Base-by-base conservation (phyloP, 1,284 basidiomycete species). In the Earliella scabrosa region DNA sequence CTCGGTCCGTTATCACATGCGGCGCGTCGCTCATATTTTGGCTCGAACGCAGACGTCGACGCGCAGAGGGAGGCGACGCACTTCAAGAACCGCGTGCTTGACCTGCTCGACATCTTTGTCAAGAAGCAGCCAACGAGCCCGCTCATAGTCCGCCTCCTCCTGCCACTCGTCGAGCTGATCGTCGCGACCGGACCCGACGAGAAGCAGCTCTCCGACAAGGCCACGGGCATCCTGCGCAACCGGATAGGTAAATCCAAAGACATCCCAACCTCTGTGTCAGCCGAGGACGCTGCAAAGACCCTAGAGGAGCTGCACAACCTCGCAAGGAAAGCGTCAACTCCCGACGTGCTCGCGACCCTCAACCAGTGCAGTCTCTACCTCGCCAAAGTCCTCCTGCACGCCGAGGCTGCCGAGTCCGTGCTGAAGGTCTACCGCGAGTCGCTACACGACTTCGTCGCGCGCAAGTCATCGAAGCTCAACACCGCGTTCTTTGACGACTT, bases 71-170 rank as follows among this genome's bases (percentile, higher is more conserved):
- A 95, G 75, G 92, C 93, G 1, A 90, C 92, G 5, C 90, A 96
- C 70, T 96, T 97, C 84, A 97, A 97, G 74, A 95, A 93, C 73
- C 88, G 95, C 29, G 89, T 97, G 26, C 86, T 98, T 11, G 96
- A 98, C 72, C 83, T 98, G 14, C 82, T 97, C 50, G 95, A 97
- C 58, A 85, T 84, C 21, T 96, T 87, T 73, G 76, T 92, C 57
- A 89, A 85, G 67, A 89, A 86, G 64, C 90, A 95, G 67, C 79
- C 88, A 1, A 76, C 84, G 21, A 93, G 80, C 68, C 77, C 86
- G 1, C 78, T 90, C 35, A 75, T 87, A 49, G 67, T 94, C 40
- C 83, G 83, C 32, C 77, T 94, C 43, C 80, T 97, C 59, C 62
- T 86, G 2, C 92, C 95, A 2, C 79, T 98, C 13, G 77, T 95